Conservation (phyloP, 352 stramenopile genomes). For the Globisporangium paroecandrum region DNA sequence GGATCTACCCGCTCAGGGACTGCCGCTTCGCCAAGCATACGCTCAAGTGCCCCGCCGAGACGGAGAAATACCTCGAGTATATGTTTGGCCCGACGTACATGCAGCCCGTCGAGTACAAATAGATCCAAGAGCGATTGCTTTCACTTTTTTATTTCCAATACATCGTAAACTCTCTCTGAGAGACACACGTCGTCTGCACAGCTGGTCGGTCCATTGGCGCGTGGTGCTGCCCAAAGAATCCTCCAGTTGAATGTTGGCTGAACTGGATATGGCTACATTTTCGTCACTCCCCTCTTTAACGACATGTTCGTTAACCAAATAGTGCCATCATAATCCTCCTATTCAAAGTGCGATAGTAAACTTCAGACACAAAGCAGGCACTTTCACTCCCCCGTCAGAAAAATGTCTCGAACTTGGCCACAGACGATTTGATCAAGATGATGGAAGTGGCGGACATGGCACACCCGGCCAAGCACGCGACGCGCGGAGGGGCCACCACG, state of each 20-base stretch:
- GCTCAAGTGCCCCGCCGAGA: conserved; percentile 22
- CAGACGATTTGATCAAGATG: background rate
- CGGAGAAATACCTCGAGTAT: conserved; percentile 22
- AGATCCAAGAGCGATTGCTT: background rate
- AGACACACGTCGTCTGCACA: too few species aligned
- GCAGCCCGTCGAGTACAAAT: background rate
- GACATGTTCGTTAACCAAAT: background rate
- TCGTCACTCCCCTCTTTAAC: background rate
- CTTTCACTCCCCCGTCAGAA: background rate
- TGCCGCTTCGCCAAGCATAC: conserved; percentile 23
- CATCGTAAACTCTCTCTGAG: background rate
- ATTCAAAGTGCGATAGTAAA: background rate
- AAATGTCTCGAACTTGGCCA: background rate
- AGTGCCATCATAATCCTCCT: background rate
- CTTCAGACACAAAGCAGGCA: background rate
- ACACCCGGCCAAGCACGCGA: conserved; percentile 8
- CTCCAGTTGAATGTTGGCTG: too few species aligned
- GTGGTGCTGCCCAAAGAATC: background rate
- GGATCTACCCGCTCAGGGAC: conserved; percentile 25
- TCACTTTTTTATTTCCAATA: background rate
- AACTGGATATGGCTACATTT: conserved; percentile 1
- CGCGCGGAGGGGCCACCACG: conserved; percentile 10
- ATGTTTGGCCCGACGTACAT: conserved; percentile 23
- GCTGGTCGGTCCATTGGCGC: too few species aligned
- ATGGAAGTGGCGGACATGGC: background rate